These are phyloP conservation scores for Aureobasidium sp. DNA, from an alignment of 2,329 filamentous ascomycete species.

Conservation along the genomic window DNA sequence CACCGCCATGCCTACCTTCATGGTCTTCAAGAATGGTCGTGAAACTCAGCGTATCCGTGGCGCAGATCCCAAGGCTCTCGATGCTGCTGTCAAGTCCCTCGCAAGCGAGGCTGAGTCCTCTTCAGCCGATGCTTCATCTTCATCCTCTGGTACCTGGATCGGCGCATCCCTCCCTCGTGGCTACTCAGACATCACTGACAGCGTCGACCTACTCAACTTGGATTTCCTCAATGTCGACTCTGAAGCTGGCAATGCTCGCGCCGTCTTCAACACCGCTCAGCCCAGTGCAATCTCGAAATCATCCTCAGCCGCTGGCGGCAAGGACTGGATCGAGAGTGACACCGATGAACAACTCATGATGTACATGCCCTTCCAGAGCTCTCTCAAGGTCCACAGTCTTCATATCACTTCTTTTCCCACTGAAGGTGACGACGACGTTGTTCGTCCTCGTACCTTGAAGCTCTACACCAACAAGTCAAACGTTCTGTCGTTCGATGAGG, in stretches of 20 bases:
- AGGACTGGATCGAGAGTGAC: slow-evolving; percentile 91
- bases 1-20: slow-evolving; percentile 80
- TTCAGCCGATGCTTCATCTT: slow-evolving; percentile 30
- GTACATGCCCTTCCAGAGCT: slow-evolving; percentile 81
- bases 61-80: slow-evolving; percentile 64
- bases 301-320: slow-evolving; percentile 45
- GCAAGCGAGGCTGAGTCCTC: slow-evolving; percentile 33
- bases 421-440: slow-evolving; percentile 58
- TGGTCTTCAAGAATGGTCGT: slow-evolving; percentile 50
- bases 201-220: slow-evolving; percentile 70
- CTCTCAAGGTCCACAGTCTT: slow-evolving; percentile 78
- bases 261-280: slow-evolving; percentile 63
- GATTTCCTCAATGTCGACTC: slow-evolving; percentile 85
- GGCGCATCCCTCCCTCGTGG: slow-evolving; percentile 69
- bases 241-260: slow-evolving; percentile 63
- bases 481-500: slow-evolving; percentile 91
- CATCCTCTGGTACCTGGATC: slow-evolving; percentile 53
- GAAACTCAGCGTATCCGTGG: slow-evolving; percentile 44
- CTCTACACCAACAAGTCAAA: slow-evolving; percentile 84
- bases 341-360: slow-evolving; percentile 95
- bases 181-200: slow-evolving; percentile 75
- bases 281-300: slow-evolving; percentile 57
- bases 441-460: slow-evolving; percentile 75
- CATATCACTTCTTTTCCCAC: slow-evolving; percentile 77
- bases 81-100: slow-evolving; percentile 63